Base-by-base conservation (phyloP, 257 asterid genomes). In the Solanum virginianum region DNA sequence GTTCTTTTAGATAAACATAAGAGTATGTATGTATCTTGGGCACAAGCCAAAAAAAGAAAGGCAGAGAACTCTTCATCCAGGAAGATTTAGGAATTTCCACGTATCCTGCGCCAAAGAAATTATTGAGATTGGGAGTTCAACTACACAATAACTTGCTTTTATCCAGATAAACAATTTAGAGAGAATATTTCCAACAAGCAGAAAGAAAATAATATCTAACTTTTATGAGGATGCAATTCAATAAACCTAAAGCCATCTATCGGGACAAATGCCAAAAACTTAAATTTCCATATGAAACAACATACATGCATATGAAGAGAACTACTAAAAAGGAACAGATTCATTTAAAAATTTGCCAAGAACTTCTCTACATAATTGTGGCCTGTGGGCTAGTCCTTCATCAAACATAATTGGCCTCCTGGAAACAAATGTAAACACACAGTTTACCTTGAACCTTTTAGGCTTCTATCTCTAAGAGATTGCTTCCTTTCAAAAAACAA, bases 91-190 rank as follows among this genome's bases (percentile, higher is more conserved):
- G 93, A 91, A 92, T 88, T 88, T 92, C 98, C 98, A 92, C 91
- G 97, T 90, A 92, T 96, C 99, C 99, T 96, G 99, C 98, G 96
- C 89, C 96, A 94, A 96, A 94, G 94, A 93, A 96, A 96, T 95
- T 94, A 88, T 89, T 96, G 99, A 96, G 98, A 93, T 86, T 85
- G 90, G 91, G 86, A 92, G 89, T 87, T 89, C 82, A 90, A 83
- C 94, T 90, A 90, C 90, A 89, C 84, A 79, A 90, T 89, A 84
- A 83, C 80, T 24, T 32, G 85, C 54, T 65, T 81, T 91, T 88
- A 87, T 80, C 80, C 82, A 70, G 80, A 86, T 88, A 88, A 84
- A 88, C 88, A 90, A 89, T 85, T 88, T 81, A 83, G 41, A 85
- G 82, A 83, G 49, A 82, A 83, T 45, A 51, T 51, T 77, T 53